phyloP scores from a whole-genome alignment of 306 rosid genomes.

The Datisca glomerata region DNA sequence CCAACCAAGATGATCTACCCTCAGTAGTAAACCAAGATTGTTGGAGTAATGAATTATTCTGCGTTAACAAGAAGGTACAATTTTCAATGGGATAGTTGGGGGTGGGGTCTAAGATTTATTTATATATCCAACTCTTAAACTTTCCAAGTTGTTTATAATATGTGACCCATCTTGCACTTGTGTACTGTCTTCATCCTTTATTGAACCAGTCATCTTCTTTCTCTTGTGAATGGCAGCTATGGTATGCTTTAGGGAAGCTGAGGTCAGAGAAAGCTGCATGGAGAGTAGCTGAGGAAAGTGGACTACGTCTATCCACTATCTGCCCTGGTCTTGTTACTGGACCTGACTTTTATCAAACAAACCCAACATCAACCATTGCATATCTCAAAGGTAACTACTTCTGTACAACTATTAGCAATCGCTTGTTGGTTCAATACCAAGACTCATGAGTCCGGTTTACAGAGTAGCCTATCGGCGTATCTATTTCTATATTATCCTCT shows the following conservation, averaged over 20 bases:
- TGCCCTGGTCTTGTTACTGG: constrained; percentile 72
- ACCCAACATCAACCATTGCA: constrained; percentile 74
- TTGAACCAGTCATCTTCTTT: too few species aligned
- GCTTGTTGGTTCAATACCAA: neutral
- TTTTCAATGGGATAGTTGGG: too few species aligned
- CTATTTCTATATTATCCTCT: too few species aligned
- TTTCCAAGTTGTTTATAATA: too few species aligned
- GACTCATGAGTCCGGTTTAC: too few species aligned
- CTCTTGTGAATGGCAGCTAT: constrained; percentile 41
- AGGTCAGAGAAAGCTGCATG: constrained; percentile 82
- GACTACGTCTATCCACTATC: constrained; percentile 51
- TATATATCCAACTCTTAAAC: neutral
- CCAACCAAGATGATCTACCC: constrained; percentile 13
- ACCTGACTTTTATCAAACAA: constrained; percentile 36
- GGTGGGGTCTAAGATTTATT: too few species aligned
- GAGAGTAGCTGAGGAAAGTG: constrained; percentile 56
- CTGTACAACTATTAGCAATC: neutral
- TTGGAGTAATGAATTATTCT: constrained; percentile 64
- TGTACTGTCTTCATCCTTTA: too few species aligned
- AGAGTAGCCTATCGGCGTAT: neutral
- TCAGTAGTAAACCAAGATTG: constrained; percentile 33
- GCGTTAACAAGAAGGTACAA: constrained; percentile 58
- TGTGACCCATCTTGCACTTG: too few species aligned
- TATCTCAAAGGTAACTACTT: constrained; percentile 63
- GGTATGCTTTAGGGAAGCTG: constrained; percentile 83